A percentile compares a stretch with the other conserved stretches of the same genome.
Conservation (phyloP, 371 early-diverging fungal species). For the Mortierella sp. region DNA sequence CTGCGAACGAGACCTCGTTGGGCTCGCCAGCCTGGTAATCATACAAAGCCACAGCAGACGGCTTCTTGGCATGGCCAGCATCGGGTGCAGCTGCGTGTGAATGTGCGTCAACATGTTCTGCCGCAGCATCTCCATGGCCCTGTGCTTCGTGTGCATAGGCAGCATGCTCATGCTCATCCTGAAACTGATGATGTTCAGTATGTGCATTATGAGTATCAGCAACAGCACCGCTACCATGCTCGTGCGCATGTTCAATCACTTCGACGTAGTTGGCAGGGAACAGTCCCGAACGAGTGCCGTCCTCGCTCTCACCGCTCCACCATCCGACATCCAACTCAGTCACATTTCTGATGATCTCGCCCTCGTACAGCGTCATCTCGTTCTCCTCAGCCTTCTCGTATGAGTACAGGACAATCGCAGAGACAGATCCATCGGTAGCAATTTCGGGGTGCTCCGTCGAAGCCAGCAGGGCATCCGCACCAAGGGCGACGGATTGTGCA, state of each 20-base stretch:
- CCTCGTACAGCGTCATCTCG: conserved; percentile 88
- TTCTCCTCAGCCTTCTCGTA: conserved; percentile 87
- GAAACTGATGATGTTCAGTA: not conserved
- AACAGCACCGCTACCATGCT: conserved; percentile 13
- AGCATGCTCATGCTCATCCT: conserved; percentile 8
- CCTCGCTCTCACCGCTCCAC: conserved; percentile 88
- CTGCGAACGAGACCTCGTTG: conserved; percentile 87
- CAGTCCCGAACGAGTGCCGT: conserved; percentile 82
- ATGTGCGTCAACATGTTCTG: conserved; percentile 5
- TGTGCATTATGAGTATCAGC: not conserved
- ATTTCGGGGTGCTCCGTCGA: conserved; percentile 46
- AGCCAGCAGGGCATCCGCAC: conserved; percentile 26
- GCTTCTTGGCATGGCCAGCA: conserved; percentile 32
- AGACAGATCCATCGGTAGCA: conserved; percentile 49
- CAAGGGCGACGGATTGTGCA: conserved; percentile 29
- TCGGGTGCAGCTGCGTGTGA: conserved; percentile 15
- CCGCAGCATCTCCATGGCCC: conserved; percentile 7
- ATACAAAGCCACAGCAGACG: conserved; percentile 77
- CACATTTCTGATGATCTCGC: conserved; percentile 79
- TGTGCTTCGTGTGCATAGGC: conserved; percentile 11
- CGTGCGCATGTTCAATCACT: conserved; percentile 61
- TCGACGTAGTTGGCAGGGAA: conserved; percentile 91
- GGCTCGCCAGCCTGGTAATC: conserved; percentile 91
- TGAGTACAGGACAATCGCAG: conserved; percentile 78
- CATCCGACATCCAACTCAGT: conserved; percentile 87